Conservation (phyloP, 768 basidiomycete genomes). For the Pleurotus tuber-regium region DNA sequence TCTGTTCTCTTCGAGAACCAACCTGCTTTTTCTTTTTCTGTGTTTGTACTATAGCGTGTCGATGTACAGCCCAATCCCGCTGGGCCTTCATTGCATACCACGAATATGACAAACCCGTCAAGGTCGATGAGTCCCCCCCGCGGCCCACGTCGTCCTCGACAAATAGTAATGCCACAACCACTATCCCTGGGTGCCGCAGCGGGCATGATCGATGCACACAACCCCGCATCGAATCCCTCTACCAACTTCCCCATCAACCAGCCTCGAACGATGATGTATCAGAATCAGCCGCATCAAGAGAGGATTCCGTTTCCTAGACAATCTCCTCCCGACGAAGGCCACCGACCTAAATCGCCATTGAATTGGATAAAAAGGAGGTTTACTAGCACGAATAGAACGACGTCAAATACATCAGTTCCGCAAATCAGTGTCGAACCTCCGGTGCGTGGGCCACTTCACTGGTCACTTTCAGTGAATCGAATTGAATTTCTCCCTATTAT, state of each 20-base stretch:
- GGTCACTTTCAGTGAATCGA: not conserved
- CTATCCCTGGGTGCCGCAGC: conserved; percentile 1
- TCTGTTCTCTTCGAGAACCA: not conserved
- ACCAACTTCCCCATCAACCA: no score
- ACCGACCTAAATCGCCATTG: not conserved
- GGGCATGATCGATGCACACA: conserved; percentile 12
- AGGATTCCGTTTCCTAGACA: conserved; percentile 4
- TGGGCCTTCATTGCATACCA: not conserved
- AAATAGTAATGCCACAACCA: conserved; percentile 4
- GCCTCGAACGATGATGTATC: conserved; percentile 6
- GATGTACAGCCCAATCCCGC: no score
- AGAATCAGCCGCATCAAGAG: not conserved
- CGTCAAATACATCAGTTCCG: conserved; percentile 1
- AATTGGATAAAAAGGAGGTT: not conserved
- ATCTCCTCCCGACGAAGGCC: not conserved
- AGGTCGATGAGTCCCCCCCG: not conserved
- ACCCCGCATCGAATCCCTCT: conserved; percentile 14
- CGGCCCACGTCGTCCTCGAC: conserved; percentile 1
- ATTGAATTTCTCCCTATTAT: not conserved
- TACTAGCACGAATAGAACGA: not conserved
- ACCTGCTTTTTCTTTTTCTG: not conserved
- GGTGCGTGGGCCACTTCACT: not conserved
- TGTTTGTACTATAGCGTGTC: not conserved
- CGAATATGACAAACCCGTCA: not conserved
- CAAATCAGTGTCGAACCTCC: conserved; percentile 7